These are phyloP conservation scores for Talaromyces piceae DNA, from an alignment of 2,329 filamentous ascomycete species.

Conservation along the genomic window DNA sequence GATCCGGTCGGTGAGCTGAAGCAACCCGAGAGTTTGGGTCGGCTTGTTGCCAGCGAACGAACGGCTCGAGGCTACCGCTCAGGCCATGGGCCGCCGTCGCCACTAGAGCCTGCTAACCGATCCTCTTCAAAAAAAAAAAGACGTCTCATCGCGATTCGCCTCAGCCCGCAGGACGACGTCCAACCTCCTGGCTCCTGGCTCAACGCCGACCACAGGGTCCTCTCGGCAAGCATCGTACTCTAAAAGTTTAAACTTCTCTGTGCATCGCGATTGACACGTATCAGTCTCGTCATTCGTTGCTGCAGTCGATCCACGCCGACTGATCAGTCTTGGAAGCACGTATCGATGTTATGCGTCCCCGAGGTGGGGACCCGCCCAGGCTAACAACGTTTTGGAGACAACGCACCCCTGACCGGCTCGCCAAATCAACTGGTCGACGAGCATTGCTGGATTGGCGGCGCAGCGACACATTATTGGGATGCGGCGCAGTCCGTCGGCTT, in stretches of 20 bases:
- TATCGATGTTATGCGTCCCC: constrained; percentile 9
- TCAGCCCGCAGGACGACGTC: neutral
- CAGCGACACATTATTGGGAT: neutral
- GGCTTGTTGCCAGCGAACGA: constrained; percentile 7
- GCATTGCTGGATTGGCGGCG: neutral
- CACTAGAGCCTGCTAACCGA: neutral
- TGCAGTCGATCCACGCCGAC: constrained; percentile 7
- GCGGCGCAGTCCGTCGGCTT: neutral
- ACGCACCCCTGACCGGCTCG: constrained; percentile 5
- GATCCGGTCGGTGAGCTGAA: neutral
- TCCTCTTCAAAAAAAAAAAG: neutral
- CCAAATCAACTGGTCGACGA: neutral
- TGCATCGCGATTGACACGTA: neutral
- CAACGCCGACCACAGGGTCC: neutral
- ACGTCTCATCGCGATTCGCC: neutral
- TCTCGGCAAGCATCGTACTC: neutral
- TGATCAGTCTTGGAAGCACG: neutral
- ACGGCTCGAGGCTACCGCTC: neutral
- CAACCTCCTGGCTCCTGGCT: neutral
- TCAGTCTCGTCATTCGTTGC: neutral
- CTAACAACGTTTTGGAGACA: neutral
- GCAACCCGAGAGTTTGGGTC: constrained; percentile 10
- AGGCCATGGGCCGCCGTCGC: neutral
- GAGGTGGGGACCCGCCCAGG: constrained; percentile 3
- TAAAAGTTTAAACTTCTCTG: neutral